A percentile compares a stretch with the other conserved stretches of the same genome.
Evolutionary conservation across 129 eudicot genomes (phyloP).

Genomic region (Rutidosis leptorrhynchoides): DNA sequence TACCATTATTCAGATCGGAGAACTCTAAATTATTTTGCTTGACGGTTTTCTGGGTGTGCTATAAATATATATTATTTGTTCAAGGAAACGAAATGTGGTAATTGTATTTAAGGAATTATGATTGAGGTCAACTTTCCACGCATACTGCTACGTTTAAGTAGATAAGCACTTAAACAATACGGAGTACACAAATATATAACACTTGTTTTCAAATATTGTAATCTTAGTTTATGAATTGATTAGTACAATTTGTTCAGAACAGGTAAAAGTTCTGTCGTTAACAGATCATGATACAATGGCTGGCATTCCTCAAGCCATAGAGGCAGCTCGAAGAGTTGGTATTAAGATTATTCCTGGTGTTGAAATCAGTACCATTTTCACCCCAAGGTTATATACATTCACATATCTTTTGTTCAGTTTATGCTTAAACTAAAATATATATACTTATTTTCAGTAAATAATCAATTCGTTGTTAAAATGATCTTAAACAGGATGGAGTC

Average conservation of each 20-base stretch:
- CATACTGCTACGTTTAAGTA: neutral
- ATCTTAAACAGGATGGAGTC: constrained; percentile 48
- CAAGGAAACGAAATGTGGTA: neutral
- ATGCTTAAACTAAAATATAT: neutral
- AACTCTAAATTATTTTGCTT: neutral
- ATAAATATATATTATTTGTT: too few species aligned
- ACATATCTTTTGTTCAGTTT: neutral
- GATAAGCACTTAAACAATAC: neutral
- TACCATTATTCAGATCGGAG: neutral
- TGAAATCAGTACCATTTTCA: constrained; percentile 88
- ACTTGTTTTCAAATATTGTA: neutral
- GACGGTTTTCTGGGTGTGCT: neutral
- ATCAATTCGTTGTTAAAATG: neutral
- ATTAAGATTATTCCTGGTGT: constrained; percentile 95
- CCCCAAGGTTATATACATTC: constrained; percentile 44
- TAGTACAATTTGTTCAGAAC: constrained; percentile 49
- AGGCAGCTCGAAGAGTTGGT: constrained; percentile 75
- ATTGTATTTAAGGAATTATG: neutral
- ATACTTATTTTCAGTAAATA: neutral
- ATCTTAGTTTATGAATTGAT: constrained; percentile 34
- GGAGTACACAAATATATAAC: neutral
- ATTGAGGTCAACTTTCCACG: neutral
- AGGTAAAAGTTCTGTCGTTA: constrained; percentile 92
- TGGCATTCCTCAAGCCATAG: constrained; percentile 90
- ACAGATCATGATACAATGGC: constrained; percentile 98